Evolutionary conservation across 2,329 filamentous ascomycete genomes (phyloP).

Genomic region (Colletotrichum cordylinicola): DNA sequence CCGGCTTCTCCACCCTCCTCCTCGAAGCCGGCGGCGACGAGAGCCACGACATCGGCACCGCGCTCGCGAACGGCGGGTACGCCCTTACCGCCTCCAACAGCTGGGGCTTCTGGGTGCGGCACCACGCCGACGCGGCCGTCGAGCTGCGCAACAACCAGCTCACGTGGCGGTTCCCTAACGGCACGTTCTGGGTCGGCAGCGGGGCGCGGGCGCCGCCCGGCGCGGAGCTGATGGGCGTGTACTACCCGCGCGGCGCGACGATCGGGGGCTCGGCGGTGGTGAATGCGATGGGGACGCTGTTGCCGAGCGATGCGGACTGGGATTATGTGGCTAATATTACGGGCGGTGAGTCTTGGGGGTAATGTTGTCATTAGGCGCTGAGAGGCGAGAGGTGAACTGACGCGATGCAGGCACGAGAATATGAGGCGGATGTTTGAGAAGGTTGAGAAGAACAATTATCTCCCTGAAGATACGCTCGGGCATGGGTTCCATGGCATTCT

Average conservation of each 20-base stretch:
- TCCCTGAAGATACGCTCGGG: slow-evolving; percentile 39
- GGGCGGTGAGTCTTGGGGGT: slow-evolving; percentile 62
- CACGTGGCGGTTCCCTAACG: slow-evolving; percentile 39
- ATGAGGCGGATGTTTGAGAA: slow-evolving; percentile 24
- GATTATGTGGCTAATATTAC: slow-evolving; percentile 61
- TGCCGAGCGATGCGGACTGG: slow-evolving; percentile 65
- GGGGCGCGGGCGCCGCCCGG: slow-evolving; percentile 34
- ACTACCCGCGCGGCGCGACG: slow-evolving; percentile 51
- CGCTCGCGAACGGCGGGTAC: slow-evolving; percentile 11
- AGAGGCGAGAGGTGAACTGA: neutral
- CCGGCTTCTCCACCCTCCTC: slow-evolving; percentile 59
- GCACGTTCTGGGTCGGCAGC: slow-evolving; percentile 31
- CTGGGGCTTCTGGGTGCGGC: slow-evolving; percentile 11
- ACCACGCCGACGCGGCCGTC: neutral
- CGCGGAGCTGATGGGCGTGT: slow-evolving; percentile 45
- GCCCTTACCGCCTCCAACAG: slow-evolving; percentile 12
- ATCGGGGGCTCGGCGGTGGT: slow-evolving; percentile 61
- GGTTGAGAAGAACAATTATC: slow-evolving; percentile 49
- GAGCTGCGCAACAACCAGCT: slow-evolving; percentile 34
- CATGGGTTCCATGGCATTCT: slow-evolving; percentile 50
- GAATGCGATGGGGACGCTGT: slow-evolving; percentile 63
- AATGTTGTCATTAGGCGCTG: neutral
- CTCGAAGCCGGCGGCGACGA: slow-evolving; percentile 58
- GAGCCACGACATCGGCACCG: neutral
- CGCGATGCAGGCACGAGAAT: slow-evolving; percentile 32